phyloP scores from a whole-genome alignment of 2,329 filamentous ascomycete genomes.

The Endoconidiophora laricicola region DNA sequence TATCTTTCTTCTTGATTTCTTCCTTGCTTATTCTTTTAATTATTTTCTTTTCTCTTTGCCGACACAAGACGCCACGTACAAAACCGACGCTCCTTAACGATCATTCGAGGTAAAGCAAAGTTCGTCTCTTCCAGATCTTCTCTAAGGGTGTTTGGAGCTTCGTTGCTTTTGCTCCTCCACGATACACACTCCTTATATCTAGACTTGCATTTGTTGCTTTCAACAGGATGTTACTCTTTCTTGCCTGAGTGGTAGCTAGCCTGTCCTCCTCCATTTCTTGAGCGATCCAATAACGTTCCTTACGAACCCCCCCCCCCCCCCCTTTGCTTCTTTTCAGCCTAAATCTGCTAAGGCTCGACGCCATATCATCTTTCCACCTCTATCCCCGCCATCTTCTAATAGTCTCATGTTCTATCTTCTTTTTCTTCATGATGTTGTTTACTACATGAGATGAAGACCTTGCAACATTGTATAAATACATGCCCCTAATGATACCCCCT shows the following conservation, averaged over 20 bases:
- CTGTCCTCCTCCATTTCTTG: too few species aligned
- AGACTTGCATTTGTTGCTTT: neutral
- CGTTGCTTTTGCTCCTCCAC: neutral
- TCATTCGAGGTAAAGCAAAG: neutral
- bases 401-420: neutral
- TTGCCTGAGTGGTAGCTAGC: neutral
- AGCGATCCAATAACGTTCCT: constrained; percentile 6
- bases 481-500: constrained; percentile 9
- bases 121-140: neutral
- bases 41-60: neutral
- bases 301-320: constrained; percentile 1
- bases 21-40: neutral
- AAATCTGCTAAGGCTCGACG: constrained; percentile 9
- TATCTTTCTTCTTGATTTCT: neutral
- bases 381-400: neutral
- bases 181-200: constrained; percentile 4
- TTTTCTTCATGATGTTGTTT: too few species aligned
- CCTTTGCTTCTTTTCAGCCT: neutral
- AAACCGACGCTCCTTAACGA: constrained; percentile 10
- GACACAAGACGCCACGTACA: constrained; percentile 12
- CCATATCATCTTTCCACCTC: neutral
- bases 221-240: neutral
- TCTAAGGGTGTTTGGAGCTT: too few species aligned
- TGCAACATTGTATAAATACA: too few species aligned
- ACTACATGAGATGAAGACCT: too few species aligned